Evolutionary conservation across 1,139 yeast genomes (phyloP), one percentile per base, ranked within the genome.

Genomic region (Yamadazyma epiphylla): DNA sequence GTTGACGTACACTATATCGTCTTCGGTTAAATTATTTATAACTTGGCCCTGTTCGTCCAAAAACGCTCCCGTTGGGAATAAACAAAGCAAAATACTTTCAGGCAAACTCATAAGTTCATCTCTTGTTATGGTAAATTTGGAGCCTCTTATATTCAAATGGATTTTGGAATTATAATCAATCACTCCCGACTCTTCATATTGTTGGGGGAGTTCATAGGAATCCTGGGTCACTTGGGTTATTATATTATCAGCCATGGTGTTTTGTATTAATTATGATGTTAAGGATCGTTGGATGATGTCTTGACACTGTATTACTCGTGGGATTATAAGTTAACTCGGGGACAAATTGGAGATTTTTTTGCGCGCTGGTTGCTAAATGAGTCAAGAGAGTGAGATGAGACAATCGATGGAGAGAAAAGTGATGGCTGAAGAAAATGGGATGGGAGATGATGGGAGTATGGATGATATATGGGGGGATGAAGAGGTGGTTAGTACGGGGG

Each of bases 81-180:
- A 60, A 44, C 96, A 87, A 33, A 89, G 71, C 38, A 94, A 64
- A 19, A 94, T 80, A 41, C 91, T 79, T 55, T 94, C 97, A 1
- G 98, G 97, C 31, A 91, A 64, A 34, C 89, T 78, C 83, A 88
- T 80, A 43, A 91, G 70, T 53, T 87, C 96, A 45, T 87, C 95
- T 41, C 96, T 69, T 2, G 95, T 79, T 29, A 91, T 80, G 33
- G 78, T 74, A 54, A 81, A 85, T 37, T 60, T 53, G 12, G 54
- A 58, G 10, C 86, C 94, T 30, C 94, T 66, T 33, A 81, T 71
- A 49, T 78, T 77, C 57, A 82, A 69, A 43, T 70, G 74, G 38
- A 86, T 82, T 42, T 74, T 72, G 13, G 84, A 75, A 51, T 76
- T 77, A 51, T 69, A 71, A 45, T 78, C 85, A 24, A 70, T 69